Percentiles rank a stretch among this genome's conserved stretches.
Evolutionary conservation across 2,329 filamentous ascomycete species (phyloP).

Genomic region (Fusarium clavum): DNA sequence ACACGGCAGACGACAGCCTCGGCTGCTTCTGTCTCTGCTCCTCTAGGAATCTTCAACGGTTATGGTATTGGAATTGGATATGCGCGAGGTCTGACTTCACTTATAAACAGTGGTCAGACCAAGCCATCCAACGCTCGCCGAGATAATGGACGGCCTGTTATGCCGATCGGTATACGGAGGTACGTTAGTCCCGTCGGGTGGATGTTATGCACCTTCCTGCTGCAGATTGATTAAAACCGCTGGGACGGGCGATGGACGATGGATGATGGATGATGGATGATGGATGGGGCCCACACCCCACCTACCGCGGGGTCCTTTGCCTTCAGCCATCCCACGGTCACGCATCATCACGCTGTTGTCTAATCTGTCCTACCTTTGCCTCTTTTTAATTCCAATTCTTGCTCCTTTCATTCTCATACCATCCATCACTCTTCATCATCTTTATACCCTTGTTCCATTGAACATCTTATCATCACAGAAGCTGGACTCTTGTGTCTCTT

Average conservation of each 20-base stretch:
- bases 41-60: slow-evolving; percentile 7
- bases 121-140: slow-evolving; percentile 33
- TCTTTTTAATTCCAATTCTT: slow-evolving; percentile 15
- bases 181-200: slow-evolving; percentile 32
- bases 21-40: slow-evolving; percentile 8
- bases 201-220: slow-evolving; percentile 6
- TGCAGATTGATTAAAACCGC: slow-evolving; percentile 15
- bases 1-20: slow-evolving; percentile 28
- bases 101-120: slow-evolving; percentile 16
- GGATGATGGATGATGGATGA: neutral
- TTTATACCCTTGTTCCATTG: slow-evolving; percentile 10
- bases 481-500: slow-evolving; percentile 17
- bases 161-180: slow-evolving; percentile 44
- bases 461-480: neutral
- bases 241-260: slow-evolving; percentile 4
- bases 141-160: slow-evolving; percentile 30
- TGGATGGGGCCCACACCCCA: slow-evolving; percentile 24
- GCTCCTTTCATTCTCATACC: neutral
- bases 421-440: neutral
- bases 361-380: slow-evolving; percentile 12
- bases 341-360: slow-evolving; percentile 38
- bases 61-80: slow-evolving; percentile 16
- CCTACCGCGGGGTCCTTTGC: slow-evolving; percentile 34
- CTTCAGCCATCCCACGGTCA: slow-evolving; percentile 2
- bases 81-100: slow-evolving; percentile 25